A percentile compares a stretch with the other conserved stretches of the same genome.
Evolutionary conservation across 2,329 filamentous ascomycete genomes (phyloP).

Genomic region (Pyricularia pennisetigena): DNA sequence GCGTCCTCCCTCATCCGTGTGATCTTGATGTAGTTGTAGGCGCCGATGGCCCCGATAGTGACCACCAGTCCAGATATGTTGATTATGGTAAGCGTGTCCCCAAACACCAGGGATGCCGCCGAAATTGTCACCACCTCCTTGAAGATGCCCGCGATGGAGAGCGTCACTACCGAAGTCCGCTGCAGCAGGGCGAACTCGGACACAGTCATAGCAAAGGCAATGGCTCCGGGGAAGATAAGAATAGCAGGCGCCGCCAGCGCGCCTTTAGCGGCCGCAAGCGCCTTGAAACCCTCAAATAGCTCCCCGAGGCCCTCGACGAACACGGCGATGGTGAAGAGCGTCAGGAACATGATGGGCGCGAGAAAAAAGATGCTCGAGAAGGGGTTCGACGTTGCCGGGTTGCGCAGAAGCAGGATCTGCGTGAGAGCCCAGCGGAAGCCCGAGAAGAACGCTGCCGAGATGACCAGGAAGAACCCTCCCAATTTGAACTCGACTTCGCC

Average conservation of each 20-base stretch:
- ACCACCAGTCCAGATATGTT: constrained; percentile 83
- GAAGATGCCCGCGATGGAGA: constrained; percentile 96
- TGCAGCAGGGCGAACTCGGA: constrained; percentile 89
- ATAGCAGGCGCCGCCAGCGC: constrained; percentile 56
- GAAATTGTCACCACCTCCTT: constrained; percentile 97
- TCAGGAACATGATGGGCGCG: constrained; percentile 92
- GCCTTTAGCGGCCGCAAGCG: constrained; percentile 60
- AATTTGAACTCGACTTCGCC: constrained; percentile 86
- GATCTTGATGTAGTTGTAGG: constrained; percentile 95
- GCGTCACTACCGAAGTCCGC: constrained; percentile 88
- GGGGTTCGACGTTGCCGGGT: constrained; percentile 90
- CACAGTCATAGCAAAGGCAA: constrained; percentile 94
- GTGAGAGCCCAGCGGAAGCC: constrained; percentile 98
- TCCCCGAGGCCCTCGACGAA: constrained; percentile 71
- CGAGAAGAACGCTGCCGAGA: constrained; percentile 87
- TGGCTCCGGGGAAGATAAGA: constrained; percentile 77
- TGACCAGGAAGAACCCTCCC: constrained; percentile 83
- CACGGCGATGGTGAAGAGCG: constrained; percentile 69
- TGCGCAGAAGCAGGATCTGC: constrained; percentile 86
- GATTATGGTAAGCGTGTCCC: constrained; percentile 77
- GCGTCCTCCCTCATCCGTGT: constrained; percentile 78
- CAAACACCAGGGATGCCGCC: constrained; percentile 78
- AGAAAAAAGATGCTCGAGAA: constrained; percentile 97
- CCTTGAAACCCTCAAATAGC: constrained; percentile 55
- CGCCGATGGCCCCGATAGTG: constrained; percentile 75